phyloP scores from a whole-genome alignment of 2,329 filamentous ascomycete genomes.

The Pseudogymnoascus sp. region DNA sequence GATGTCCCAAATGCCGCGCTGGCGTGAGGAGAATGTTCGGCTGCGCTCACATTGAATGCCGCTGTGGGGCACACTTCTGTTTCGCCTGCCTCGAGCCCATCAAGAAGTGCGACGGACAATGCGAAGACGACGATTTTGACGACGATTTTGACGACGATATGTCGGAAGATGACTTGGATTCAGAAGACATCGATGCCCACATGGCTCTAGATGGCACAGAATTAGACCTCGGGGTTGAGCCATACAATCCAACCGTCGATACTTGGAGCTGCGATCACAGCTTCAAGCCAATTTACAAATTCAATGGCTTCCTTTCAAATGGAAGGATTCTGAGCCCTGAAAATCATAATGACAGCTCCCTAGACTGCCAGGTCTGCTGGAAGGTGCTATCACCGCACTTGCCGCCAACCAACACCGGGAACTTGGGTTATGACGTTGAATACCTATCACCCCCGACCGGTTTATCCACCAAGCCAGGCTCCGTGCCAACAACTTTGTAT shows the following conservation, averaged over 20 bases:
- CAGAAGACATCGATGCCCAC: slow-evolving; percentile 23
- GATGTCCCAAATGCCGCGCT: slow-evolving; percentile 42
- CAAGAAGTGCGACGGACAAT: slow-evolving; percentile 14
- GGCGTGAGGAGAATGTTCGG: slow-evolving; percentile 42
- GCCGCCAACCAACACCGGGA: neutral
- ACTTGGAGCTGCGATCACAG: slow-evolving; percentile 17
- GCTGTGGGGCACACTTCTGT: slow-evolving; percentile 44
- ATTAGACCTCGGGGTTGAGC: slow-evolving; percentile 29
- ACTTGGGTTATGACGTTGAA: neutral
- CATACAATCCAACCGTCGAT: slow-evolving; percentile 12
- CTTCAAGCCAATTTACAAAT: slow-evolving; percentile 6
- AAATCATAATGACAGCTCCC: neutral
- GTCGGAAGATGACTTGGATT: slow-evolving; percentile 22
- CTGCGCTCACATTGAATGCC: slow-evolving; percentile 41
- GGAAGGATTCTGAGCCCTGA: neutral
- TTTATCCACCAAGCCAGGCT: neutral
- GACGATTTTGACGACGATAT: slow-evolving; percentile 20
- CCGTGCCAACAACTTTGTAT: neutral
- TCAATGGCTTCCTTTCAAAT: neutral
- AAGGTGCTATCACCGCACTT: neutral
- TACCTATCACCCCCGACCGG: neutral
- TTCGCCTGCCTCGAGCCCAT: slow-evolving; percentile 35
- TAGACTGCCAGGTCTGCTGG: slow-evolving; percentile 18
- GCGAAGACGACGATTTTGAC: slow-evolving; percentile 19
- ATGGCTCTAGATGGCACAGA: slow-evolving; percentile 29